phyloP scores from a whole-genome alignment of 768 basidiomycete species.

The Leccinellum albellum region DNA sequence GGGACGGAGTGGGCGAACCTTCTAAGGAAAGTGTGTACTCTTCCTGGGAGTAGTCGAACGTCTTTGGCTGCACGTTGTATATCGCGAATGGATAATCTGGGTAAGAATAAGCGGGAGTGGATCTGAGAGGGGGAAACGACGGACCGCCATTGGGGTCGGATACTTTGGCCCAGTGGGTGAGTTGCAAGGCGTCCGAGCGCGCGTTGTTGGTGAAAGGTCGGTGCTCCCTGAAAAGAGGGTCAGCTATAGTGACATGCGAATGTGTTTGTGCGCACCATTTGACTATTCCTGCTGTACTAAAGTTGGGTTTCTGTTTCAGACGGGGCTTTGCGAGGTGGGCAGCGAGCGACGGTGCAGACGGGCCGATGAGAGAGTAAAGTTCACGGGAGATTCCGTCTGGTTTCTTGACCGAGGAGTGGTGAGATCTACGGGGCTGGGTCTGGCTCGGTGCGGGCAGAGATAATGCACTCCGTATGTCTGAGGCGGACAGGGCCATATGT shows the following conservation, averaged over 20 bases:
- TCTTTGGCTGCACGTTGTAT: slow-evolving; percentile 68
- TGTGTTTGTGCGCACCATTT: slow-evolving; percentile 55
- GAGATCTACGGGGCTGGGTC: slow-evolving; percentile 44
- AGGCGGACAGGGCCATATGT: too few relatives aligned
- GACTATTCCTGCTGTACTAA: slow-evolving; percentile 56
- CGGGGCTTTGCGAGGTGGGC: slow-evolving; percentile 77
- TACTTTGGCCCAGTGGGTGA: slow-evolving; percentile 82
- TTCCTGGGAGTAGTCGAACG: slow-evolving; percentile 75
- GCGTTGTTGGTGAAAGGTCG: slow-evolving; percentile 68
- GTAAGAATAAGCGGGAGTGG: neutral
- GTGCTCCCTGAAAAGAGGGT: slow-evolving; percentile 59
- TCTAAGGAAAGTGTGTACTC: slow-evolving; percentile 82
- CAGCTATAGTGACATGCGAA: neutral
- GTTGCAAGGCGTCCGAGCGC: slow-evolving; percentile 61
- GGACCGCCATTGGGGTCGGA: slow-evolving; percentile 54
- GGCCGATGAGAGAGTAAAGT: slow-evolving; percentile 92
- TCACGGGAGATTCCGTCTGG: slow-evolving; percentile 92
- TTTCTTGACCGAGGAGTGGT: slow-evolving; percentile 46
- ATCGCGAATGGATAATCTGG: slow-evolving; percentile 78
- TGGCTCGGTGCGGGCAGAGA: slow-evolving; percentile 44
- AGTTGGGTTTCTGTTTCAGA: slow-evolving; percentile 82
- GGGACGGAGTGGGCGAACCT: slow-evolving; percentile 41
- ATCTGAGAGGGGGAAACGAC: slow-evolving; percentile 15
- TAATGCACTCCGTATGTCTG: slow-evolving; percentile 83
- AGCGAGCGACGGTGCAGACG: slow-evolving; percentile 81